These are phyloP conservation scores for Barnettozyma siamensis DNA, from an alignment of 805 yeast genomes.

Conservation along the genomic window DNA sequence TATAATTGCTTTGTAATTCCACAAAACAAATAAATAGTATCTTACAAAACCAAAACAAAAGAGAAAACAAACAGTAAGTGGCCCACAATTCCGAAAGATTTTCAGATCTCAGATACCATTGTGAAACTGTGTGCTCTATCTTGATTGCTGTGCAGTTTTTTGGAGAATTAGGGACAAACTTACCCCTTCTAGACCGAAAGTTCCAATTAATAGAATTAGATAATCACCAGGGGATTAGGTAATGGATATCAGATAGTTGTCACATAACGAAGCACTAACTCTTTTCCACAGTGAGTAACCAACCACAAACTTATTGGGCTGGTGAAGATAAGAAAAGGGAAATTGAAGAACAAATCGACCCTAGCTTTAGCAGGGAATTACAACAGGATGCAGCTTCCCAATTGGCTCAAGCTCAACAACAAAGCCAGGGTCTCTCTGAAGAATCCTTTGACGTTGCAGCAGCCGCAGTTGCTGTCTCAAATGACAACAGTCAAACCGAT, in stretches of 20 bases:
- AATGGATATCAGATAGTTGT: conserved; percentile 1
- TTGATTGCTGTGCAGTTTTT: neutral
- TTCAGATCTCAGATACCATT: too few species aligned
- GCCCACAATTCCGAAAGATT: too few species aligned
- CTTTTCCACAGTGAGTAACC: conserved; percentile 7
- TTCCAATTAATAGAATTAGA: too few species aligned
- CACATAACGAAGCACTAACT: conserved; percentile 1
- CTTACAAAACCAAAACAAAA: neutral
- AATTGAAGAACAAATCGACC: conserved; percentile 27
- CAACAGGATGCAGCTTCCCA: conserved; percentile 11
- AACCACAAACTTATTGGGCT: conserved; percentile 12
- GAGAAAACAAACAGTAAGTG: neutral
- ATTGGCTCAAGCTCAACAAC: conserved; percentile 9
- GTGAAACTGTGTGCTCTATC: too few species aligned
- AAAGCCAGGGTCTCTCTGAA: conserved; percentile 12
- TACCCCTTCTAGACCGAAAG: too few species aligned
- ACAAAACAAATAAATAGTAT: conserved; percentile 4
- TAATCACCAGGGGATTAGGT: conserved; percentile 16
- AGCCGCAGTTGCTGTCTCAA: conserved; percentile 30
- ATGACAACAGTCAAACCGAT: conserved; percentile 16
- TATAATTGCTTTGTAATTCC: conserved; percentile 7
- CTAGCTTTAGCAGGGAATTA: conserved; percentile 23
- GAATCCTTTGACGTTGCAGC: conserved; percentile 30
- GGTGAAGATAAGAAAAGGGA: conserved; percentile 17
- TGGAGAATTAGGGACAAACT: too few species aligned